A percentile compares a stretch with the other conserved stretches of the same genome.
Evolutionary conservation across 192 early-diverging fungal genomes (phyloP).

Genomic region (Coemansia sp.): DNA sequence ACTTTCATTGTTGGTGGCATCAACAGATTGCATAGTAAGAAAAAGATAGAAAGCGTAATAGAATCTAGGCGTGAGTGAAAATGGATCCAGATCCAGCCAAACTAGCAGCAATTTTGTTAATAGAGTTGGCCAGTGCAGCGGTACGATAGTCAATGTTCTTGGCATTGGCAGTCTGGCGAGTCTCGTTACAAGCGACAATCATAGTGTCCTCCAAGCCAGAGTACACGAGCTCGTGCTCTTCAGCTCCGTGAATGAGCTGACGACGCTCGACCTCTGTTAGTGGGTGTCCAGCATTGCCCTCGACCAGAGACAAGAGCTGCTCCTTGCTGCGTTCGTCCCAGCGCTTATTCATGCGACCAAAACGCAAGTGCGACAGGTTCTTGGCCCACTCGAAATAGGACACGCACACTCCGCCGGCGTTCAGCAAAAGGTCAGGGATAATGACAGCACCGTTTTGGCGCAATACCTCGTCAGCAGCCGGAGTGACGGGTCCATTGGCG

Average conservation of each 20-base stretch:
- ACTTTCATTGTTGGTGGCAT: not conserved
- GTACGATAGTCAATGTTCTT: constrained; percentile 74
- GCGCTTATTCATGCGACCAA: constrained; percentile 80
- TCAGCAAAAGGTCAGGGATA: constrained; percentile 74
- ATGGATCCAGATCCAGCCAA: constrained; percentile 74
- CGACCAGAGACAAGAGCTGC: constrained; percentile 68
- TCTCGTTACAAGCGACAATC: constrained; percentile 75
- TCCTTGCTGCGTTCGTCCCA: constrained; percentile 78
- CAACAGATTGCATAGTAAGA: not conserved
- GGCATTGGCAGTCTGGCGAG: constrained; percentile 63
- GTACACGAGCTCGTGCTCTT: constrained; percentile 82
- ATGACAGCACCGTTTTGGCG: constrained; percentile 60
- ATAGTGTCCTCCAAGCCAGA: constrained; percentile 87
- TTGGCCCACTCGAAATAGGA: constrained; percentile 85
- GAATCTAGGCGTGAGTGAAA: constrained; percentile 55
- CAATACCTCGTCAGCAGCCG: constrained; percentile 67
- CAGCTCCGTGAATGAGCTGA: constrained; percentile 74
- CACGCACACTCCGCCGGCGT: constrained; percentile 82
- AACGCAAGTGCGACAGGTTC: constrained; percentile 80
- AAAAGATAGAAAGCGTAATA: not conserved
- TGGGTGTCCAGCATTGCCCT: constrained; percentile 71
- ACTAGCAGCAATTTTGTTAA: constrained; percentile 77
- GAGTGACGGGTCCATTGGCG: constrained; percentile 79
- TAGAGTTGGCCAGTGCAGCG: constrained; percentile 74
- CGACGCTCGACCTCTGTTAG: constrained; percentile 72